Evolutionary conservation across 768 basidiomycete species (phyloP).

Genomic region (Leccinum rimulosum): DNA sequence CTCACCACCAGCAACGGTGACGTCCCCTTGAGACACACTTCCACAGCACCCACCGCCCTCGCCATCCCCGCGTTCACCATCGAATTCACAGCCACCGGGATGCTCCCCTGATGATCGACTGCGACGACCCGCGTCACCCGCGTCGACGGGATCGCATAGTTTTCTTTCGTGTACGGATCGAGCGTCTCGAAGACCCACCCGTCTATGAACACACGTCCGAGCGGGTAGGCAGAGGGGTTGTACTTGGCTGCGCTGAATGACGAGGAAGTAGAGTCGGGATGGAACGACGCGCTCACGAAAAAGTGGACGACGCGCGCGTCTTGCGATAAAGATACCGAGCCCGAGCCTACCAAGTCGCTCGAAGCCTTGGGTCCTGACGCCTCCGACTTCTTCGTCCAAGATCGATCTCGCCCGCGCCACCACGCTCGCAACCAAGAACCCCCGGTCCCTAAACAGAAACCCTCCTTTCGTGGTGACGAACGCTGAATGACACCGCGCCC

Average conservation of each 20-base stretch:
- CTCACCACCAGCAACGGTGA: conserved; percentile 67
- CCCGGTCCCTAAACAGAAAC: conserved; percentile 89
- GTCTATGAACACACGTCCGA: conserved; percentile 83
- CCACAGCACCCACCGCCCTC: conserved; percentile 67
- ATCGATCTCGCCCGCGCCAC: conserved; percentile 53
- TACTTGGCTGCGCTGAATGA: conserved; percentile 63
- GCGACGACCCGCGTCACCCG: conserved; percentile 81
- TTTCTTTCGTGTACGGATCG: conserved; percentile 92
- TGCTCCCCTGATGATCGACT: conserved; percentile 81
- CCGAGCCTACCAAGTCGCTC: conserved; percentile 25
- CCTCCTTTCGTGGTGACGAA: conserved; percentile 74
- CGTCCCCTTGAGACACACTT: conserved; percentile 64
- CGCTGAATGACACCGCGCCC: conserved; percentile 66
- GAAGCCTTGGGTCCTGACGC: conserved; percentile 2
- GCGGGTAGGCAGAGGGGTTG: conserved; percentile 70
- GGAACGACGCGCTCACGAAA: conserved; percentile 80
- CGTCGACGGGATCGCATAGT: conserved; percentile 92
- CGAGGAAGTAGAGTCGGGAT: conserved; percentile 51
- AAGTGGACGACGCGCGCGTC: conserved; percentile 66
- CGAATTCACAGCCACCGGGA: conserved; percentile 82
- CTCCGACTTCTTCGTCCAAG: conserved; percentile 43
- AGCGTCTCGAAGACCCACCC: conserved; percentile 97
- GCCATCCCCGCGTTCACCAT: conserved; percentile 81
- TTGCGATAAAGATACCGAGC: conserved; percentile 22
- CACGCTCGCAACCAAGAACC: conserved; percentile 79